Evolutionary conservation across 805 yeast genomes (phyloP).

Genomic region (Starmerella bombi): DNA sequence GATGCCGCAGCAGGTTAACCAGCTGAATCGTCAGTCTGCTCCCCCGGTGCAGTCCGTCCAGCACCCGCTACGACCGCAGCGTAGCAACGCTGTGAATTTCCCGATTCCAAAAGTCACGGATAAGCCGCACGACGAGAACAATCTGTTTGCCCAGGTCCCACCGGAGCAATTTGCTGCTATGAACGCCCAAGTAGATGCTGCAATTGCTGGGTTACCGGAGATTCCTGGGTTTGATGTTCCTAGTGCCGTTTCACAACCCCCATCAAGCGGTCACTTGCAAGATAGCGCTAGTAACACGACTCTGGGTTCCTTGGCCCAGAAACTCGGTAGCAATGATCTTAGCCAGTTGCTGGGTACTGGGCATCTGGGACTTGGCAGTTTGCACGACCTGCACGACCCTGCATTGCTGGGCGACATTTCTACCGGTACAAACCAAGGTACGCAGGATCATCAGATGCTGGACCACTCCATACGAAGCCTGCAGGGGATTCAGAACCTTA

Average conservation of each 20-base stretch:
- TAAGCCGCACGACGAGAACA: slow-evolving; percentile 19
- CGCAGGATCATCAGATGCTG: background rate
- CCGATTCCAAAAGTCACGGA: no score
- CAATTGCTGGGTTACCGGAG: slow-evolving; percentile 18
- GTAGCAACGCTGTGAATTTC: no score
- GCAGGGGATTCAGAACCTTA: slow-evolving; percentile 1
- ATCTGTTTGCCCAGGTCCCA: slow-evolving; percentile 19
- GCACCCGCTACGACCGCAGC: no score
- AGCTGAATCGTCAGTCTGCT: no score
- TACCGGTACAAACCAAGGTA: background rate
- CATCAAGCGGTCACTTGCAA: background rate
- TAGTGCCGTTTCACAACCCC: background rate
- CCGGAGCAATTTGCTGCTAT: slow-evolving; percentile 19
- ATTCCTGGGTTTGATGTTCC: slow-evolving; percentile 18
- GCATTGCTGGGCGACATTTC: background rate
- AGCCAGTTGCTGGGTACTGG: background rate
- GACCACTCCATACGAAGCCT: background rate
- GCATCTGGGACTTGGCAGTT: background rate
- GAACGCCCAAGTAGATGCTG: slow-evolving; percentile 18
- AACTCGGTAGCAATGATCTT: background rate
- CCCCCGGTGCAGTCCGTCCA: no score
- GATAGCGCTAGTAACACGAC: background rate
- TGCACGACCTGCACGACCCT: background rate
- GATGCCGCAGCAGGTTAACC: no score
- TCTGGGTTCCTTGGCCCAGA: background rate